Conservation (phyloP, 179 eudicot genomes). For the Silene coronaria region DNA sequence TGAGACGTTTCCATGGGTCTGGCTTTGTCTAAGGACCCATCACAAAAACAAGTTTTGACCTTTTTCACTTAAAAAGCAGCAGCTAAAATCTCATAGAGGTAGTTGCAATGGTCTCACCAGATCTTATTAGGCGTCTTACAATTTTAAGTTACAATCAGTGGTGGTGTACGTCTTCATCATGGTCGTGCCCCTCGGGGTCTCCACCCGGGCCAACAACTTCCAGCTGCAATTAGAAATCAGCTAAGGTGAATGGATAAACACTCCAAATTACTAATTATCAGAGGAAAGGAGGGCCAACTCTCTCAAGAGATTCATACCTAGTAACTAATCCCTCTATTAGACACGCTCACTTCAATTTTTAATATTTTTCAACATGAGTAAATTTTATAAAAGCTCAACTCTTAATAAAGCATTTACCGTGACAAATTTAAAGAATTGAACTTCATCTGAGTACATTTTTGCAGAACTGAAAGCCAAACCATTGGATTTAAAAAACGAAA, state of each 20-base stretch:
- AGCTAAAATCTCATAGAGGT: conserved; percentile 28
- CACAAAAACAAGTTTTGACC: conserved; percentile 34
- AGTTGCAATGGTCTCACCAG: conserved; percentile 41
- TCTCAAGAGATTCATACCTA: too few species aligned
- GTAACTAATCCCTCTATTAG: too few species aligned
- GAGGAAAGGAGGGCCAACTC: too few species aligned
- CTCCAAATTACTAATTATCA: too few species aligned
- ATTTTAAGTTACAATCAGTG: conserved; percentile 37
- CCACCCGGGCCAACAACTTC: conserved; percentile 95
- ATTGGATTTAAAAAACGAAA: too few species aligned
- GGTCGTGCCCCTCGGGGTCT: conserved; percentile 83
- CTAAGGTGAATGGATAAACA: not conserved
- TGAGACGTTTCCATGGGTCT: conserved; percentile 26
- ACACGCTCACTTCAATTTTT: too few species aligned
- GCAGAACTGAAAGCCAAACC: too few species aligned
- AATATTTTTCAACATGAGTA: too few species aligned
- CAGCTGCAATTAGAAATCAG: conserved; percentile 40
- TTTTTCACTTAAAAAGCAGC: conserved; percentile 36
- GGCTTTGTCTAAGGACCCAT: conserved; percentile 24
- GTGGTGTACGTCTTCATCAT: conserved; percentile 57
- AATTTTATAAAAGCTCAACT: too few species aligned
- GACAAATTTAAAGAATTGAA: too few species aligned
- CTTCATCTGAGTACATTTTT: too few species aligned
- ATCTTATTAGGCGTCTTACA: conserved; percentile 24
- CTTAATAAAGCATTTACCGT: too few species aligned